Evolutionary conservation across 148 eudicot species (phyloP).

Genomic region (Rhododendron henanense): DNA sequence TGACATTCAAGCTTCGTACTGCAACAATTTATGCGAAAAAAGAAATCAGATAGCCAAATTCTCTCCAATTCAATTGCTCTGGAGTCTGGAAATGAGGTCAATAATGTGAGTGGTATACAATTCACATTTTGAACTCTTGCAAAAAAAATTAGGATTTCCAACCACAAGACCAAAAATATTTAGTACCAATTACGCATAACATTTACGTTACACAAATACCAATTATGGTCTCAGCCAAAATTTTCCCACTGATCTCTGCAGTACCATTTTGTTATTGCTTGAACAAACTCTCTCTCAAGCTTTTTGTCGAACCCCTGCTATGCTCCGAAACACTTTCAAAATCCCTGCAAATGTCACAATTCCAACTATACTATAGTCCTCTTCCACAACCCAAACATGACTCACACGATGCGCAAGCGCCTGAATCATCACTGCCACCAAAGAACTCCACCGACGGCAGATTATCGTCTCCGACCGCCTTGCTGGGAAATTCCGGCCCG

Average conservation of each 20-base stretch:
- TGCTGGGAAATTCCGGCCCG: conserved; percentile 30
- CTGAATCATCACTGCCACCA: conserved; percentile 91
- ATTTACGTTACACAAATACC: no score
- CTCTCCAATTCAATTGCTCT: neutral
- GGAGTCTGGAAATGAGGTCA: neutral
- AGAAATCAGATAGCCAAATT: neutral
- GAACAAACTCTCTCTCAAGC: neutral
- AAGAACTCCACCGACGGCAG: conserved; percentile 67
- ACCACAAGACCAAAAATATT: neutral
- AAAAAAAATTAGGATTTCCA: neutral
- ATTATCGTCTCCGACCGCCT: conserved; percentile 61
- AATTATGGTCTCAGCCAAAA: neutral
- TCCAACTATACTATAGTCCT: conserved; percentile 62
- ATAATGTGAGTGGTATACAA: neutral
- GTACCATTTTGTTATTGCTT: conserved; percentile 11
- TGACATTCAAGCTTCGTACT: neutral
- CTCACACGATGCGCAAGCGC: conserved; percentile 74
- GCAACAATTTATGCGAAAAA: neutral
- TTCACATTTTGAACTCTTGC: neutral
- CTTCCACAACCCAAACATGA: conserved; percentile 74
- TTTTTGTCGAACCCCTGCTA: conserved; percentile 13
- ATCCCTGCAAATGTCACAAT: conserved; percentile 65
- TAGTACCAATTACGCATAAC: neutral
- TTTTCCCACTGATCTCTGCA: neutral
- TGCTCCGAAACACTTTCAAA: conserved; percentile 46